Evolutionary conservation across 257 asterid genomes (phyloP), one percentile per base, ranked within the genome.

Genomic region (Mentha longifolia): DNA sequence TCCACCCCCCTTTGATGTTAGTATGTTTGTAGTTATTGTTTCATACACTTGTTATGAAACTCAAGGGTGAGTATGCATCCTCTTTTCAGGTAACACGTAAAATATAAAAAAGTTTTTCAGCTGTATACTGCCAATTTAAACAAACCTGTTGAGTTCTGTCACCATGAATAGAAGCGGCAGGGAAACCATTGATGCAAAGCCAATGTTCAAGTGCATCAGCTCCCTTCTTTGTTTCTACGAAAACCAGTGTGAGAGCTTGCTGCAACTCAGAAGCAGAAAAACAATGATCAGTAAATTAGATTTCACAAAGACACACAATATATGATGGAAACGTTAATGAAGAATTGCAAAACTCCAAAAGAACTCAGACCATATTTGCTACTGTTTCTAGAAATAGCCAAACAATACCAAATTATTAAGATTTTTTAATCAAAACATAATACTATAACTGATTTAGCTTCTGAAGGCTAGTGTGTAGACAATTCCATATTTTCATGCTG

Each of bases 181-280:
- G 92, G 65, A 86, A 86, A 51, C 85, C 84, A 73, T 89, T 86
- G 43, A 82, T 68, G 76, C 84, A 85, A 64, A 89, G 87, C 96
- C 96, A 89, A 76, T 89, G 89, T 74, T 88, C 96, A 62, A 89
- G 85, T 4, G 96, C 74, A 80, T 89, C 92, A 37, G 96, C 96
- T 42, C 96, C 92, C 74, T 86, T 89, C 82, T 89, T 89, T 7
- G 96, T 89, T 85, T 89, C 92, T 75, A 89, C 92, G 28, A 89
- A 89, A 68, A 89, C 89, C 63, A 86, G 85, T 28, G 92, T 86
- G 74, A 89, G 92, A 64, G 92, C 63, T 81, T 85, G 96, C 96
- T 85, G 85, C 67, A 68, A 77, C 78, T 30, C 28, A 20, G 54
- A 59, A 74, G 63, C 67, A 76, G 13, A 17, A 65, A 61, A 58